Base-by-base conservation (phyloP, 225 moss, liverwort and hornwort genomes). In the Antitrichia curtipendula region DNA sequence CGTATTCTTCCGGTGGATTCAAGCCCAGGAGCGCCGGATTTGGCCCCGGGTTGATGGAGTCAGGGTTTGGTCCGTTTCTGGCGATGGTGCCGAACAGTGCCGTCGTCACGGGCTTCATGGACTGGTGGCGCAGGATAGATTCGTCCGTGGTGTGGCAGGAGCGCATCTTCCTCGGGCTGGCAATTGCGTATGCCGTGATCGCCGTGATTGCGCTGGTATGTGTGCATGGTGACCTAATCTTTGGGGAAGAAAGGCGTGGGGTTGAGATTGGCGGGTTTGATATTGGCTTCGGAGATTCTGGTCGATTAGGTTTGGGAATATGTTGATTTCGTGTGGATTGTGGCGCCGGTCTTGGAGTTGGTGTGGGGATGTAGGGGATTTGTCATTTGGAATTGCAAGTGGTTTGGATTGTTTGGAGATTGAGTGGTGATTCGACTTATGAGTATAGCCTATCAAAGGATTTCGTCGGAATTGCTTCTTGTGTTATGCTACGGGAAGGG, bases 201-300 rank as follows among this genome's bases (percentile, higher is more conserved):
- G 95, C 95, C 53, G 90, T 98, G 78, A 92, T 97, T 88, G 98
- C 98, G 7, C 94, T 98, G 87, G 98, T 98, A 95, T 68, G 89
- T 76, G 49, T 54, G 45, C 79, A 18, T 7, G 27, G 62, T 88
- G 78, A 89, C 92, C 87, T 90, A 90, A 87, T 78, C 58, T 76
- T 64, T 57, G 19, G 38, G 38, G 59, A 19, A 25, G 13, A 9
- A 22, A 2, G 60, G 31, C 16, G 13, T 43, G 58, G 43, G 10
- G 25, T 17, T 68, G 34, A 59, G 54, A 68, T 59, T n/a, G 54
- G 69, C 20, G 56, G 8, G 61, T 62, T 63, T 41, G 17, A n/a
- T 78, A 7, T 40, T 53, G 82, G 10, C n/a, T 50, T 82, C 14
- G 79, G 58, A 45, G 59, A 59, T 49, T 66, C 24, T 2, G 66